Base-by-base conservation (phyloP, 441 rosid genomes). In the Lepidium campestre region DNA sequence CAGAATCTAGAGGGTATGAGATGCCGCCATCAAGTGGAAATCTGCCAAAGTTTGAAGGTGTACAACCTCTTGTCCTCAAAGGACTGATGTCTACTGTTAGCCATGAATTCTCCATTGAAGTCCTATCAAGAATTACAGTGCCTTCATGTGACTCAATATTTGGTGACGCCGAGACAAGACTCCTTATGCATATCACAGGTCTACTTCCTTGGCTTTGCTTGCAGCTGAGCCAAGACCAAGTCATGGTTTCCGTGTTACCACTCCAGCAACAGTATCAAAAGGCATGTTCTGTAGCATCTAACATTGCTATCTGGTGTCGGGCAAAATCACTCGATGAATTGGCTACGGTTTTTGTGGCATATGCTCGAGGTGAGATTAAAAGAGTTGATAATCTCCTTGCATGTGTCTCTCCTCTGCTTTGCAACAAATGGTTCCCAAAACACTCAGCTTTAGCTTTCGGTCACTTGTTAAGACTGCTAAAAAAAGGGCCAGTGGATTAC, bases 131-230 rank as follows among this genome's bases (percentile, higher is more conserved):
- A 48, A 91, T 94, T 62, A 91, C 96, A 8, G 89, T 94, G 54
- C 92, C 86, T 59, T 86, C 97, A 3, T 91, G 99, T 65, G 99
- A 94, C 75, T 94, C 98, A 32, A 88, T 94, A 72, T 89, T 94
- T 60, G 99, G 99, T 14, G 96, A 91, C 68, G 77, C 76, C 7
- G 99, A 94, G 79, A 94, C 99, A 3, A 86, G 99, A 72, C 97
- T 94, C 67, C 80, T 94, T 15, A 89, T 94, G 99, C 98, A 94
- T 82, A 83, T 94, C 72, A 86, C 91, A 31, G 97, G 98, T 57
- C 82, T 91, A 55, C 98, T 94, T 62, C 99, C 98, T 5, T 94
- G 99, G 99, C 98, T 94, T 70, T 94, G 99, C 84, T 77, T 94
- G 80, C 99, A 91, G 79, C 93, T 95, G 44, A 73, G 86, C 72